phyloP scores from a whole-genome alignment of 1,139 yeast genomes.

The Candida smagusa region DNA sequence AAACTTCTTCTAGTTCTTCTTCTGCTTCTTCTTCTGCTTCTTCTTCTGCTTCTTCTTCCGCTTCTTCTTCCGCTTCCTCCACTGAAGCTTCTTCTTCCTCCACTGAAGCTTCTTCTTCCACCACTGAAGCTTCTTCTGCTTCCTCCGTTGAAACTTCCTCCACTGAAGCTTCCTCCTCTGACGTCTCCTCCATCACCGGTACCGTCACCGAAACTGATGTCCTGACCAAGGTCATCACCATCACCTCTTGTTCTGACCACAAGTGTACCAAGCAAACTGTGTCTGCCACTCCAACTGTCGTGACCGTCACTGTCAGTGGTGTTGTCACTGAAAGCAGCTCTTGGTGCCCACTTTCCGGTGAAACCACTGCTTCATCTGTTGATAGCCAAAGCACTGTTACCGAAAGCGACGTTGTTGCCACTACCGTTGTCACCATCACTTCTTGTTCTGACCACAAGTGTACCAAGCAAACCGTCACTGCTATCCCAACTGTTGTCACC shows the following conservation, averaged over 20 bases:
- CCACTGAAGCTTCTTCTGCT: conserved; percentile 1
- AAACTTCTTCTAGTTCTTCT: background rate
- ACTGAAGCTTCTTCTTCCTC: background rate
- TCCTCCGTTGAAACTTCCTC: conserved; percentile 3
- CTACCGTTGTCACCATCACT: conserved; percentile 29
- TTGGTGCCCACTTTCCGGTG: conserved; percentile 14
- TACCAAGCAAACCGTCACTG: conserved; percentile 26
- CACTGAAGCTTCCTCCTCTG: conserved; percentile 1
- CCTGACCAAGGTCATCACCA: too few species aligned
- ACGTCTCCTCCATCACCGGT: conserved; percentile 7
- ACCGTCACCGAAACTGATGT: conserved; percentile 20
- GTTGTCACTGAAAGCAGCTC: conserved; percentile 13
- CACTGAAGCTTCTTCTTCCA: conserved; percentile 2
- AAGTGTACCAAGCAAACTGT: conserved; percentile 27
- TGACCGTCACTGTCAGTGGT: conserved; percentile 34
- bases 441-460: conserved; percentile 29
- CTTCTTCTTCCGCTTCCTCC: conserved; percentile 1
- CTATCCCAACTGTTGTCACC: conserved; percentile 41
- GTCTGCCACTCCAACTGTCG: conserved; percentile 41
- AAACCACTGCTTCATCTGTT: conserved; percentile 12
- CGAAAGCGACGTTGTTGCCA: conserved; percentile 8
- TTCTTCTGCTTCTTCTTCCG: conserved; percentile 1
- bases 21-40: background rate
- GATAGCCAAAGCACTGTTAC: conserved; percentile 9
- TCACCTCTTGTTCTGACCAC: conserved; percentile 42